Base-by-base conservation (phyloP, 225 moss, liverwort and hornwort species). In the Rhytidiadelphus loreus region DNA sequence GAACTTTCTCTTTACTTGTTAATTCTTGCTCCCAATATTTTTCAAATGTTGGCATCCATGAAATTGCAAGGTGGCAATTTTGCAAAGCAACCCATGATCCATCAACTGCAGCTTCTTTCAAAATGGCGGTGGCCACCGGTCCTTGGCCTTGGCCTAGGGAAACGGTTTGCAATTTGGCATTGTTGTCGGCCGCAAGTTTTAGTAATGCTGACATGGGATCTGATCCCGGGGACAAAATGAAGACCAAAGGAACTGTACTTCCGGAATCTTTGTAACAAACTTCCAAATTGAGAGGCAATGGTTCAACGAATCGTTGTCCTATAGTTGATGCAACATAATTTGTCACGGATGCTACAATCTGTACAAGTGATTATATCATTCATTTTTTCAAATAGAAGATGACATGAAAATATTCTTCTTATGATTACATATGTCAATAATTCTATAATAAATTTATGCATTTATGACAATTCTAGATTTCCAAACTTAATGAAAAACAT, bases 61-160 rank as follows among this genome's bases (percentile, higher is more conserved):
- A 96, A 9, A 96, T 94, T 11, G 98, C 96, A 1, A 96, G 81
- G 79, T 98, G 98, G 69, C 98, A 98, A 1, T 96, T 98, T 90
- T 96, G 96, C 79, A 98, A 91, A n/a, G 92, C 96, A 61, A 98
- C 96, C 98, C 98, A 98, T 0, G 95, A 96, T 11, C 98, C 96
- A 24, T 96, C 96, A 4, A 92, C 74, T 0, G 86, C 88, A 0
- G 96, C 95, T 65, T 92, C 95, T 76, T 89, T 89, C 83, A 96
- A 92, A 11, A 96, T 91, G 13, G 97, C 95, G 0, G 93, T 95
- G 12, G 97, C 96, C 5, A 97, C 93, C 0, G 96, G 95, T 2
- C 97, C 97, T 86, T 97, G 97, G 8, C 97, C 97, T 91, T 97
- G 97, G 30, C 97, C 97, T 1, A 97, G 84, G 3, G 97, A 97